Conservation (phyloP, 306 rosid species). For the Arachis stenosperma region DNA sequence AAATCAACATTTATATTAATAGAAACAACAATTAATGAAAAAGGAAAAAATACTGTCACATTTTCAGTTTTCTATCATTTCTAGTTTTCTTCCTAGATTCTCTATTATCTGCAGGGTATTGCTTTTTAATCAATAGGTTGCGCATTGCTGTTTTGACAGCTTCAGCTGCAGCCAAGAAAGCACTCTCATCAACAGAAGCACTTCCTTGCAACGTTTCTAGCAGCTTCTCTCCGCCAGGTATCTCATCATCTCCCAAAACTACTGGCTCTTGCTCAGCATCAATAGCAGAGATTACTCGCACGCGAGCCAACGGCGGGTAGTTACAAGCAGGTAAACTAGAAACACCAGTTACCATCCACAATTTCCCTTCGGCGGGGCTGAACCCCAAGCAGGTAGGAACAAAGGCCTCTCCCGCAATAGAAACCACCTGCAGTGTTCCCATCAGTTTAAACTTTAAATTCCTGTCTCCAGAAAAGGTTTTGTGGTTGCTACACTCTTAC, state of each 20-base stretch:
- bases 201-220: conserved; percentile 83
- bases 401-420: conserved; percentile 65
- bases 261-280: conserved; percentile 44
- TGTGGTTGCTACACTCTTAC: neutral
- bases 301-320: conserved; percentile 61
- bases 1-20: conserved; percentile 14
- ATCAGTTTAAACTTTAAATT: conserved; percentile 20
- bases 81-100: conserved; percentile 83
- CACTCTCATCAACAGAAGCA: conserved; percentile 57
- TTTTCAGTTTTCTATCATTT: conserved; percentile 77
- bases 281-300: conserved; percentile 61
- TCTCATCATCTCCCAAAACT: conserved; percentile 59
- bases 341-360: conserved; percentile 92
- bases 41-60: conserved; percentile 24
- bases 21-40: conserved; percentile 3
- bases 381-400: conserved; percentile 75
- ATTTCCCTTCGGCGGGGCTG: conserved; percentile 47
- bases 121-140: conserved; percentile 82
- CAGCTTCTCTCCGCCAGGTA: conserved; percentile 70
- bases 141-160: conserved; percentile 89
- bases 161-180: conserved; percentile 75
- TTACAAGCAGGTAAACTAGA: conserved; percentile 60
- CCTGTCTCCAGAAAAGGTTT: neutral
- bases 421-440: conserved; percentile 63
- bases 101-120: conserved; percentile 71